Evolutionary conservation across 2,329 filamentous ascomycete genomes (phyloP), one percentile per base, ranked within the genome.

Genomic region (Sporothrix inflata): DNA sequence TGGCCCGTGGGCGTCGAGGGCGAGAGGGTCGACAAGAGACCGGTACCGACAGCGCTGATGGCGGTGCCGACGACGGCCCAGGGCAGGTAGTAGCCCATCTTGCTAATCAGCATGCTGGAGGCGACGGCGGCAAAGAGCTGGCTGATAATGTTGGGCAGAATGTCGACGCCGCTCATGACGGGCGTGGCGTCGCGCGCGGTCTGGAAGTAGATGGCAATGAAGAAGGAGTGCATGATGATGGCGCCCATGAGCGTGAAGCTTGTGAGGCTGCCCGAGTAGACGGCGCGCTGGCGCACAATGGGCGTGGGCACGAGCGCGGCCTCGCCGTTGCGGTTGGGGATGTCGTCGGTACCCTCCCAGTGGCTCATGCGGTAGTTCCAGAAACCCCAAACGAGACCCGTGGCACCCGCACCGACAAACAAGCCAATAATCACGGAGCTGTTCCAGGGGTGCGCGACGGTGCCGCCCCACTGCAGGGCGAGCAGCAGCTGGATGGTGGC

Each of bases 401-500:
- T 75, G 8, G 81, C 75, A 21, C 73, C 78, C 51, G 79, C 80
- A 11, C 80, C 66, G n/a, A 82, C 78, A 24, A 84, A 74, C 6
- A 83, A 78, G 0, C 76, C 80, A 30, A 84, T 79, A 42, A 84
- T 79, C 11, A 73, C 63, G 0, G 74, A 75, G 3, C 73, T 75
- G 1, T 45, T 49, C 75, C 77, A 77, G 4, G 76, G 55, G 47
- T 77, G 75, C 4, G 57, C 57, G 8, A 70, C 70, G 1, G 65
- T 71, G 38, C 81, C 82, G 71, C 81, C 81, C 82, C 82, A 85
- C 71, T 84, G 81, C 11, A 86, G 78, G 7, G 83, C 84, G 16
- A 86, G 77, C 1, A 85, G 76, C 14, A 85, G 79, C 74, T 82
- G 84, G 40, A 83, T 77, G 21, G 84, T 80, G 19, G 80, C 68